Evolutionary conservation across 495 filamentous ascomycete species (phyloP).

Genomic region (Cudoniella acicularis): DNA sequence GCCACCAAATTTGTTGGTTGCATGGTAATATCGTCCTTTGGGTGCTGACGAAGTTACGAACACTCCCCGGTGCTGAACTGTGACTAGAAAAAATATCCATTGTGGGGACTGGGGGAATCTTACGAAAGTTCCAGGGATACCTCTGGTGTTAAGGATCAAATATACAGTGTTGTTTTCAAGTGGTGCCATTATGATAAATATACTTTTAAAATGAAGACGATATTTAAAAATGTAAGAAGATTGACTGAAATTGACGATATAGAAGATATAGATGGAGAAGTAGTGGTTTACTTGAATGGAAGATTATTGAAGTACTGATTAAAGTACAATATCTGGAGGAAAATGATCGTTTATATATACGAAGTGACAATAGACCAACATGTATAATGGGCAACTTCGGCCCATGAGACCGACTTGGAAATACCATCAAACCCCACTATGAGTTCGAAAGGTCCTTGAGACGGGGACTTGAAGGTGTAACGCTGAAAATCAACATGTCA

Average conservation of each 20-base stretch:
- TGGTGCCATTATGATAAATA: not conserved
- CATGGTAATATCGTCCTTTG: slow-evolving; percentile 8
- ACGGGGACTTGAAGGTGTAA: no score
- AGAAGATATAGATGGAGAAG: not conserved
- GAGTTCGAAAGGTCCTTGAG: no score
- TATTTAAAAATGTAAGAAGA: not conserved
- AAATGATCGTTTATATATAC: no score
- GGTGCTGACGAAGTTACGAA: not conserved
- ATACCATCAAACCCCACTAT: no score
- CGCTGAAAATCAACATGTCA: no score
- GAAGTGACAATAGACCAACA: no score
- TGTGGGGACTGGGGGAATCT: not conserved
- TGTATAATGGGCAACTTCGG: no score
- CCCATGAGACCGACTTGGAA: no score
- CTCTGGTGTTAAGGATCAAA: slow-evolving; percentile 6
- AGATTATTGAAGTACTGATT: no score
- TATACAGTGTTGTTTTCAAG: slow-evolving; percentile 8
- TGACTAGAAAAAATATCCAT: not conserved
- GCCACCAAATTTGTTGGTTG: slow-evolving; percentile 3
- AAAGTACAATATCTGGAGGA: no score
- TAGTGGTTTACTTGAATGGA: not conserved
- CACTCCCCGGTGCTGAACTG: not conserved
- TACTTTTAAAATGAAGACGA: no score
- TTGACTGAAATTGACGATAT: not conserved
- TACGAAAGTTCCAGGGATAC: slow-evolving; percentile 7